Conservation (phyloP, 257 asterid species). For the Parsonsia alboflavescens region DNA sequence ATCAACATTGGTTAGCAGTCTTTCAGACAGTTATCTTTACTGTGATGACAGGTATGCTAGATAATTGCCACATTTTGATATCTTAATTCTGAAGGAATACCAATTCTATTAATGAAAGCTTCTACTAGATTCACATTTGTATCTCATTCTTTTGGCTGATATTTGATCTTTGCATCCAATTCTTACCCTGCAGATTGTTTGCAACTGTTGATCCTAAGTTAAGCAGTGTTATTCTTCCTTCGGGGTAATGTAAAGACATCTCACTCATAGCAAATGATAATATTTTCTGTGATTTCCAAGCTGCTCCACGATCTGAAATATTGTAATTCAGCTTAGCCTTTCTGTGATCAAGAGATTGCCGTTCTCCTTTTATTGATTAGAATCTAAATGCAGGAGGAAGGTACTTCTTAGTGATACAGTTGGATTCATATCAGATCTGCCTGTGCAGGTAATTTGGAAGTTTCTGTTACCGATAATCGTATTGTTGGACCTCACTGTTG, state of each 20-base stretch:
- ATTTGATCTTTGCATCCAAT: slow-evolving; percentile 18
- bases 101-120: background rate
- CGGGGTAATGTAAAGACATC: slow-evolving; percentile 49
- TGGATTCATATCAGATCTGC: slow-evolving; percentile 93
- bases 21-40: slow-evolving; percentile 68
- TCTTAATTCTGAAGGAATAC: background rate
- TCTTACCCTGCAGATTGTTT: slow-evolving; percentile 65
- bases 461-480: background rate
- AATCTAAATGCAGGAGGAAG: slow-evolving; percentile 62
- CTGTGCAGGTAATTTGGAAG: slow-evolving; percentile 65
- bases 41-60: slow-evolving; percentile 77
- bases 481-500: background rate
- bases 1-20: slow-evolving; percentile 81
- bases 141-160: slow-evolving; percentile 7
- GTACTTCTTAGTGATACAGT: slow-evolving; percentile 94
- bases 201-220: slow-evolving; percentile 96
- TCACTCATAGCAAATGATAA: background rate
- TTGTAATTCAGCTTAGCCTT: background rate
- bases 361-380: slow-evolving; percentile 13
- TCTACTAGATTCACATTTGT: slow-evolving; percentile 1
- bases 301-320: background rate
- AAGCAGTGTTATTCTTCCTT: slow-evolving; percentile 78
- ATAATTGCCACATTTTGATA: background rate
- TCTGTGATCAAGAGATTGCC: background rate
- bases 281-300: background rate